Conservation (phyloP, 2,329 filamentous ascomycete genomes). For the Botryosphaeria dothidea region DNA sequence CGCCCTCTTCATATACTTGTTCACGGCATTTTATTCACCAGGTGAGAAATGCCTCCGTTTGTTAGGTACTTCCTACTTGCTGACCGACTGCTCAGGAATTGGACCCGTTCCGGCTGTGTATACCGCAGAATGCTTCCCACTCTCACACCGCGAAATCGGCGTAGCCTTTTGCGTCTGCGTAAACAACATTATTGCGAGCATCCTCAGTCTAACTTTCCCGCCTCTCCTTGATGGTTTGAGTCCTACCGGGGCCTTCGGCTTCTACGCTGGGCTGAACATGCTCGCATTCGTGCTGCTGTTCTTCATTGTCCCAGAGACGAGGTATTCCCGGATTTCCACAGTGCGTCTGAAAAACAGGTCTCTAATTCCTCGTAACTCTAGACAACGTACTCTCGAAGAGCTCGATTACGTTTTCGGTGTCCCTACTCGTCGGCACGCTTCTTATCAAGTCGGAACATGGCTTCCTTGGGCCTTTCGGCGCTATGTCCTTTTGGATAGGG, state of each 20-base stretch:
- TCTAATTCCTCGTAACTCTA: conserved; percentile 53
- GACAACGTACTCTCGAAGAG: conserved; percentile 50
- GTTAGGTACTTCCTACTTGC: neutral
- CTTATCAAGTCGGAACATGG: conserved; percentile 40
- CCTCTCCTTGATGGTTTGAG: conserved; percentile 55
- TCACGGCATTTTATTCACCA: conserved; percentile 46
- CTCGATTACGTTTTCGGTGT: conserved; percentile 54
- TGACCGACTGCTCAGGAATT: conserved; percentile 31
- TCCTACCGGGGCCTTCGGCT: conserved; percentile 58
- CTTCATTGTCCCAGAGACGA: conserved; percentile 53
- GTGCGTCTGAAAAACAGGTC: conserved; percentile 57
- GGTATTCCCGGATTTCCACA: neutral
- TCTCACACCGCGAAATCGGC: conserved; percentile 69
- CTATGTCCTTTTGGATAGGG: conserved; percentile 42
- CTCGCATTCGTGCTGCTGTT: conserved; percentile 64
- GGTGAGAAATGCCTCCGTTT: conserved; percentile 31
- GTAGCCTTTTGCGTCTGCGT: conserved; percentile 71
- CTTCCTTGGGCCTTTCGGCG: conserved; percentile 50
- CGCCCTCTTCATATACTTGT: conserved; percentile 60
- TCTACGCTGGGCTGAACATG: conserved; percentile 63
- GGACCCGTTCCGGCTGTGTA: conserved; percentile 67
- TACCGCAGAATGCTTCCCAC: conserved; percentile 68
- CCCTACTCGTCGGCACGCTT: conserved; percentile 41
- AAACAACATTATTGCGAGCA: conserved; percentile 60
- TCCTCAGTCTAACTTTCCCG: conserved; percentile 64